Evolutionary conservation across 371 early-diverging fungal genomes (phyloP), one percentile per base, ranked within the genome.

Genomic region (Synchytrium microbalum): DNA sequence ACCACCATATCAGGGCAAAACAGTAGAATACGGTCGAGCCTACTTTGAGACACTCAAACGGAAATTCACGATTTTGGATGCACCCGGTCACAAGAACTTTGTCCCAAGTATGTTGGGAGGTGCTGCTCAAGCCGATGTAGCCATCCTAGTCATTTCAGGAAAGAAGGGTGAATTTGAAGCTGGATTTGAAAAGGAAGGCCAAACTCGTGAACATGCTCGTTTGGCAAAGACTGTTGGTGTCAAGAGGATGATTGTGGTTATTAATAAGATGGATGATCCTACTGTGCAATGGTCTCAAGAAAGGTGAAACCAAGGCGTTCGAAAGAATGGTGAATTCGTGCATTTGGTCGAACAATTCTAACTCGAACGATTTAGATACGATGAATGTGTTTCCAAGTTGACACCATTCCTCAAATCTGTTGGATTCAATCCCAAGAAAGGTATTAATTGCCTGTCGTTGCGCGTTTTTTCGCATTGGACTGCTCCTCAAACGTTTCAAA

Each of bases 111-210:
- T 99, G 99, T 89, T 98, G 66, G 86, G 85, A 67, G 97, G 96
- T 67, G 97, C 96, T 19, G 89, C 95, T 19, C 97, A 98, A 76
- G 96, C 97, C 25, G 98, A 98, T 75, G 82, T 95, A 51, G 99
- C 92, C 66, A 89, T 99, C 14, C 78, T 99, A 64, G 94, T 99
- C 19, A 93, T 99, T 59, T 97, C 98, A 58, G 99, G 99, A 30
- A 87, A 98, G 67, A 92, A 88, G 80, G 99, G 98, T 73, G 99
- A 99, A 81, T 99, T 99, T 72, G 99, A 99, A 82, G 95, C 99
- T 64, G 99, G 99, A 38, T 99, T 98, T 72, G 99, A 98, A 73
- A 89, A 92, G 71, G 99, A 97, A 60, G 99, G 99, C 62, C 99
- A 99, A 79, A 99, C 99, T 13, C 90, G 98, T 67, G 99, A 99